Percentiles rank a stretch among this genome's conserved stretches.
Evolutionary conservation across 2,329 filamentous ascomycete genomes (phyloP).

Genomic region (Cytospora mali): DNA sequence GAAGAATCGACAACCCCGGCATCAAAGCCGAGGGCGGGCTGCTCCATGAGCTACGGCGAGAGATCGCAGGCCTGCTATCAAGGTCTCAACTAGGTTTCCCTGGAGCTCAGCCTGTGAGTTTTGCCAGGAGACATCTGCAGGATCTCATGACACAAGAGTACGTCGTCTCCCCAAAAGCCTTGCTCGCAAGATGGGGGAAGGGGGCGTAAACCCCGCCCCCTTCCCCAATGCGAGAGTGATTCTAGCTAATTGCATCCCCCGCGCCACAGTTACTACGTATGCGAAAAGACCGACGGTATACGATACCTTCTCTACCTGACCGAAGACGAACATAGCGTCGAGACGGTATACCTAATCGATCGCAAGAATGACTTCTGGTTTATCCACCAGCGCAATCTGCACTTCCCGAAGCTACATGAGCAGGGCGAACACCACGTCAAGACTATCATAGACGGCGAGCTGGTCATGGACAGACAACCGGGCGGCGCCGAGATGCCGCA

Average conservation of each 20-base stretch:
- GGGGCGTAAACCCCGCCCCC: not conserved
- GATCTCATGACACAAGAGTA: conserved; percentile 80
- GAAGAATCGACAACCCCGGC: conserved; percentile 62
- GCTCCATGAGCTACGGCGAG: conserved; percentile 64
- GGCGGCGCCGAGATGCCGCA: conserved; percentile 71
- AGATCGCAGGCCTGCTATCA: conserved; percentile 76
- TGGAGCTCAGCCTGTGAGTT: conserved; percentile 92
- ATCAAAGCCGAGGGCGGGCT: conserved; percentile 66
- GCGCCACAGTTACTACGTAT: conserved; percentile 78
- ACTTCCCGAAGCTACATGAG: conserved; percentile 75
- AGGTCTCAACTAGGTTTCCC: conserved; percentile 74
- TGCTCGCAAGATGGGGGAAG: not conserved
- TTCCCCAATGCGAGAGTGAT: not conserved
- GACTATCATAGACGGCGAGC: conserved; percentile 89
- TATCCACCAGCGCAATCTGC: conserved; percentile 68
- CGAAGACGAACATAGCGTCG: conserved; percentile 58
- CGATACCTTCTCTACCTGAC: conserved; percentile 93
- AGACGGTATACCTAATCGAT: conserved; percentile 91
- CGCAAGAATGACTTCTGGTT: conserved; percentile 97
- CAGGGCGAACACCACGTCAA: conserved; percentile 71
- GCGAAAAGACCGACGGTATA: conserved; percentile 97
- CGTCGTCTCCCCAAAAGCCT: conserved; percentile 34
- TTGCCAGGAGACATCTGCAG: conserved; percentile 77
- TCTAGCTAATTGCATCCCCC: not conserved
- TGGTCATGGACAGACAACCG: conserved; percentile 79